Evolutionary conservation across 2,329 filamentous ascomycete genomes (phyloP).

Genomic region (Scedosporium apiospermum): DNA sequence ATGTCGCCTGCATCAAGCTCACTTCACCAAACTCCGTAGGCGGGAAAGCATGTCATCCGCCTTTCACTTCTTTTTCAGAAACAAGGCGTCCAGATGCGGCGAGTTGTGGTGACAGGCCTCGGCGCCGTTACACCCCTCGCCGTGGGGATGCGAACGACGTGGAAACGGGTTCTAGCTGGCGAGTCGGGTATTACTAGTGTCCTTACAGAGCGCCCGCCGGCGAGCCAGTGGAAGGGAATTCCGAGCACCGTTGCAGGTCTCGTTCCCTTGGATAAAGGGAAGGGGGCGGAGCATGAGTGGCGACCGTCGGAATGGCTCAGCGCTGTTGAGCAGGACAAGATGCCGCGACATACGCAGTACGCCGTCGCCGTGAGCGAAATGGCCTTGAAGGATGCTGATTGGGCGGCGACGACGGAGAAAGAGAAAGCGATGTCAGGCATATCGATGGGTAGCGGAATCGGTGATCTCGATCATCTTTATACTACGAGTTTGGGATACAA

Average conservation of each 20-base stretch:
- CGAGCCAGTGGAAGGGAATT: conserved; percentile 58
- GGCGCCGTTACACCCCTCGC: conserved; percentile 78
- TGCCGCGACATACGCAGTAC: conserved; percentile 89
- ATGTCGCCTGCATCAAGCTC: background rate
- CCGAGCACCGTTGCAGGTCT: conserved; percentile 80
- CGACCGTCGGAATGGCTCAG: conserved; percentile 43
- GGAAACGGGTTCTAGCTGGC: conserved; percentile 70
- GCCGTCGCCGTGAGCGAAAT: conserved; percentile 79
- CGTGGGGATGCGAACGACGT: conserved; percentile 67
- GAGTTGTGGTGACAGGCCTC: conserved; percentile 76
- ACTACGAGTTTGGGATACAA: conserved; percentile 70
- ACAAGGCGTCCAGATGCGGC: conserved; percentile 36
- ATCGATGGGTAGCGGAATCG: conserved; percentile 90
- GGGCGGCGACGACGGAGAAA: conserved; percentile 51
- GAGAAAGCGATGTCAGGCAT: conserved; percentile 75
- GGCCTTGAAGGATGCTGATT: conserved; percentile 74
- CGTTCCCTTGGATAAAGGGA: conserved; percentile 47
- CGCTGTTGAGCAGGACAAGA: conserved; percentile 55
- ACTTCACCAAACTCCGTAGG: background rate
- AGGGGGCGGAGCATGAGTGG: conserved; percentile 35
- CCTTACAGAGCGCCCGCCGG: conserved; percentile 33
- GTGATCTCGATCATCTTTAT: conserved; percentile 86
- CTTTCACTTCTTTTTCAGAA: background rate
- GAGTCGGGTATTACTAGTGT: conserved; percentile 75
- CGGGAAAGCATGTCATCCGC: background rate